A percentile compares a stretch with the other conserved stretches of the same genome.
These are phyloP conservation scores for Maudiozyma pseudohumilis DNA, from an alignment of 805 yeast species.

Conservation along the genomic window DNA sequence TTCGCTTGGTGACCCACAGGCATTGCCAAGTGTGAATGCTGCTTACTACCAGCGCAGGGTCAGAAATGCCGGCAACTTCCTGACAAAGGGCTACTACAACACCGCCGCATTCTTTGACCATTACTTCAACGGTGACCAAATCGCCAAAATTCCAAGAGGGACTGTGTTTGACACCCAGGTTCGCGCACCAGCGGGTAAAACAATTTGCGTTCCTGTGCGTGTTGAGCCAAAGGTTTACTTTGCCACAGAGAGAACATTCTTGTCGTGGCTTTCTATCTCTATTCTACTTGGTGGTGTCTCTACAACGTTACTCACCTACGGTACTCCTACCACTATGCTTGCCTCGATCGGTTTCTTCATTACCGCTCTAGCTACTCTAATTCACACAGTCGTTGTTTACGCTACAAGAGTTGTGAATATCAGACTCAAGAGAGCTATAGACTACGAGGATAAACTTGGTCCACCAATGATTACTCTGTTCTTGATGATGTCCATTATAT, in stretches of 20 bases:
- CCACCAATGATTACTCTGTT: conserved; percentile 75
- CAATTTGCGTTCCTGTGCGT: conserved; percentile 85
- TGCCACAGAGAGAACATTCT: conserved; percentile 91
- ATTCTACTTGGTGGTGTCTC: conserved; percentile 85
- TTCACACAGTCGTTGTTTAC: conserved; percentile 65
- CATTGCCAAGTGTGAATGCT: conserved; percentile 22
- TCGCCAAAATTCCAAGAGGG: conserved; percentile 51
- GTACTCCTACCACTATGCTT: conserved; percentile 61
- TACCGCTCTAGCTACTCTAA: conserved; percentile 63
- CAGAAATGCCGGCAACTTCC: conserved; percentile 13
- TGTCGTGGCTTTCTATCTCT: conserved; percentile 89
- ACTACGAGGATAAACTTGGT: conserved; percentile 82
- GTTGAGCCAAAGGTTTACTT: conserved; percentile 98
- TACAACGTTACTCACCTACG: conserved; percentile 75
- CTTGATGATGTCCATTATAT: conserved; percentile 57
- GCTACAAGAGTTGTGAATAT: conserved; percentile 75
- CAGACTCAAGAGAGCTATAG: conserved; percentile 69
- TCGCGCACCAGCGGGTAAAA: conserved; percentile 79
- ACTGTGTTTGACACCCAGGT: conserved; percentile 51
- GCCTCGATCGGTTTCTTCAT: conserved; percentile 83
- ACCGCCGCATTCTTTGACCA: conserved; percentile 28
- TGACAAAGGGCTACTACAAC: conserved; percentile 16
- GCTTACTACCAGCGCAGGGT: conserved; percentile 23
- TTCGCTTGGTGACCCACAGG: conserved; percentile 5
- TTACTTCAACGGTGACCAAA: conserved; percentile 42